phyloP scores from a whole-genome alignment of 169 alveolate species.

The Eimeria acervulina region DNA sequence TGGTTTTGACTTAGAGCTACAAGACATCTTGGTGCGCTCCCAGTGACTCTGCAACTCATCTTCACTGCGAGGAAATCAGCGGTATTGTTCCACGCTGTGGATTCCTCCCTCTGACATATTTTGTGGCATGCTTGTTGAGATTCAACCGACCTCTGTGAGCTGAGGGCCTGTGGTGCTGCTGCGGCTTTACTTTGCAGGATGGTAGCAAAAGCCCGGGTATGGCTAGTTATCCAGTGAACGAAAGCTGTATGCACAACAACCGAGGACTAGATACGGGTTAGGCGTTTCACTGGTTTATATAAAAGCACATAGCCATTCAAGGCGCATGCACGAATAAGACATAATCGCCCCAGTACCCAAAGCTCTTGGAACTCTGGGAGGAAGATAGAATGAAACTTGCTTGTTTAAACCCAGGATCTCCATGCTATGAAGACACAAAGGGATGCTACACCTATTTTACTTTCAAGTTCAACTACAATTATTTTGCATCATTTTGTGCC shows the following conservation, averaged over 20 bases:
- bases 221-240: neutral
- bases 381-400: neutral
- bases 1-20: constrained; percentile 75
- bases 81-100: neutral
- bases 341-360: neutral
- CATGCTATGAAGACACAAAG: no score
- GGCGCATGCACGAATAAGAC: neutral
- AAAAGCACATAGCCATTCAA: neutral
- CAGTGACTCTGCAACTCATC: neutral
- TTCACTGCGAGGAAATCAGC: neutral
- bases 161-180: neutral
- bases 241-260: neutral
- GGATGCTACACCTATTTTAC: neutral
- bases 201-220: neutral
- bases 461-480: neutral
- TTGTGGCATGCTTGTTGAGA: neutral
- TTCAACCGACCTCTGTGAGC: neutral
- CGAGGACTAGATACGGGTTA: neutral
- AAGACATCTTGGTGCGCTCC: constrained; percentile 39
- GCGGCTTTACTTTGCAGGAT: neutral
- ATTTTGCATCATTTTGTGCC: no score
- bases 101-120: neutral
- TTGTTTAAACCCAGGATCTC: no score
- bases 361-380: neutral
- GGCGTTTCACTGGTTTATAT: neutral